These are phyloP conservation scores for Epichloe aotearoae DNA, from an alignment of 2,329 filamentous ascomycete species.

Conservation along the genomic window DNA sequence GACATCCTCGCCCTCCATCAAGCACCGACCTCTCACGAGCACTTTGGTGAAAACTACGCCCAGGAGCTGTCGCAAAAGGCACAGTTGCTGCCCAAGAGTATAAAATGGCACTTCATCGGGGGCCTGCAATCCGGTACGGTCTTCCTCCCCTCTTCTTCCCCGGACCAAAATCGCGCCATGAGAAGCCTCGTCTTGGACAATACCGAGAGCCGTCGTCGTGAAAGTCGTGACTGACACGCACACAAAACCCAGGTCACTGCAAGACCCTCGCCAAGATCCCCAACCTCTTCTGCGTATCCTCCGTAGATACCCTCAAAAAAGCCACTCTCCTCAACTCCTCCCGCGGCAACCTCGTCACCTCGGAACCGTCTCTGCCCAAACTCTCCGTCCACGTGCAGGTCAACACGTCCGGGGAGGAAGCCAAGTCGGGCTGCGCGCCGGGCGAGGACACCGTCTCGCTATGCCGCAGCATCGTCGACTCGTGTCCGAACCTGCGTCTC, in stretches of 20 bases:
- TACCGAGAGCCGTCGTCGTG: too few relatives aligned
- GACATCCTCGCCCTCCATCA: constrained; percentile 78
- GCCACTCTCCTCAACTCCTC: constrained; percentile 68
- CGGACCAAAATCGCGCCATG: too few relatives aligned
- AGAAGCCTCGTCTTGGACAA: too few relatives aligned
- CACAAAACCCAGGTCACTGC: constrained; percentile 57
- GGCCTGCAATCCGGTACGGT: constrained; percentile 62
- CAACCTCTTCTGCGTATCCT: constrained; percentile 85
- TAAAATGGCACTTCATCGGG: constrained; percentile 95
- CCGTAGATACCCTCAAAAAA: constrained; percentile 86
- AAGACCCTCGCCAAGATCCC: constrained; percentile 73
- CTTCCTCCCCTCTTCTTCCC: background rate
- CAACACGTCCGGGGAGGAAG: constrained; percentile 86
- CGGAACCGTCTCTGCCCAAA: constrained; percentile 25
- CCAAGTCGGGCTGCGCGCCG: constrained; percentile 72
- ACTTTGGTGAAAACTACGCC: constrained; percentile 96
- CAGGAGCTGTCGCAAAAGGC: constrained; percentile 85
- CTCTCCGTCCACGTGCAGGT: constrained; percentile 81
- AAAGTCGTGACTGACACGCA: background rate
- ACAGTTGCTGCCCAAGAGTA: constrained; percentile 56
- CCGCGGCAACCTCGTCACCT: constrained; percentile 43
- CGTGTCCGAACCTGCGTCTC: constrained; percentile 61
- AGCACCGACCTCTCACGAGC: constrained; percentile 43
- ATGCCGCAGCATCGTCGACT: constrained; percentile 54
- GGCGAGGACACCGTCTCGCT: constrained; percentile 46